phyloP scores from a whole-genome alignment of 1,139 yeast species.

The Yamadazyma siamensis region DNA sequence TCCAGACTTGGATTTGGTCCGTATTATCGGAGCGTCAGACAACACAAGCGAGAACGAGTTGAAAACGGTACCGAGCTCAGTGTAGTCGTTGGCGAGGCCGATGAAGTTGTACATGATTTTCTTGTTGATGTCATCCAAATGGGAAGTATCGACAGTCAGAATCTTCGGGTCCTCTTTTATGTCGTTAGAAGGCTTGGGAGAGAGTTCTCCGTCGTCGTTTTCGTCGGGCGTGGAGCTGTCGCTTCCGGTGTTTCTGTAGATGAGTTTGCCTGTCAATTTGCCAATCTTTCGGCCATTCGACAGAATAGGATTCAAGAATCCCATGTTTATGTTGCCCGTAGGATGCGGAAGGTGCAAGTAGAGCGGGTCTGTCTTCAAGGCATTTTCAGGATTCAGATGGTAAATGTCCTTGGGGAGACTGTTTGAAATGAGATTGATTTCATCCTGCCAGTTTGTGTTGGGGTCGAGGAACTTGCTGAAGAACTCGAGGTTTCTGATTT shows the following conservation, averaged over 20 bases:
- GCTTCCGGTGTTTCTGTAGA: too few relatives aligned
- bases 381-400: slow-evolving; percentile 56
- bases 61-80: slow-evolving; percentile 68
- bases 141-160: slow-evolving; percentile 32
- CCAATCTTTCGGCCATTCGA: slow-evolving; percentile 28
- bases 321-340: slow-evolving; percentile 25
- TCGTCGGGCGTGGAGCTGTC: slow-evolving; percentile 4
- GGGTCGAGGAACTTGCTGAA: slow-evolving; percentile 83
- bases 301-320: slow-evolving; percentile 27
- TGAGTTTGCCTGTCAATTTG: slow-evolving; percentile 23
- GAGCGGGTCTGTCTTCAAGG: slow-evolving; percentile 50
- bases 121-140: slow-evolving; percentile 66
- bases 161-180: slow-evolving; percentile 5
- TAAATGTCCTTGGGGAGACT: slow-evolving; percentile 44
- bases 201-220: slow-evolving; percentile 7
- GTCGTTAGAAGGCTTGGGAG: slow-evolving; percentile 13
- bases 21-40: slow-evolving; percentile 27
- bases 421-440: slow-evolving; percentile 34
- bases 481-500: slow-evolving; percentile 56
- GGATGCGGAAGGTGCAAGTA: slow-evolving; percentile 69
- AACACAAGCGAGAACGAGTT: slow-evolving; percentile 74
- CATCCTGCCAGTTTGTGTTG: slow-evolving; percentile 71
- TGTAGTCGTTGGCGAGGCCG: slow-evolving; percentile 64
- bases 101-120: slow-evolving; percentile 58
- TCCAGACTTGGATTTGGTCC: slow-evolving; percentile 15